Percentiles rank a stretch among this genome's conserved stretches.
Evolutionary conservation across 352 stramenopile genomes (phyloP).

Genomic region (Phytophthora crassamura): DNA sequence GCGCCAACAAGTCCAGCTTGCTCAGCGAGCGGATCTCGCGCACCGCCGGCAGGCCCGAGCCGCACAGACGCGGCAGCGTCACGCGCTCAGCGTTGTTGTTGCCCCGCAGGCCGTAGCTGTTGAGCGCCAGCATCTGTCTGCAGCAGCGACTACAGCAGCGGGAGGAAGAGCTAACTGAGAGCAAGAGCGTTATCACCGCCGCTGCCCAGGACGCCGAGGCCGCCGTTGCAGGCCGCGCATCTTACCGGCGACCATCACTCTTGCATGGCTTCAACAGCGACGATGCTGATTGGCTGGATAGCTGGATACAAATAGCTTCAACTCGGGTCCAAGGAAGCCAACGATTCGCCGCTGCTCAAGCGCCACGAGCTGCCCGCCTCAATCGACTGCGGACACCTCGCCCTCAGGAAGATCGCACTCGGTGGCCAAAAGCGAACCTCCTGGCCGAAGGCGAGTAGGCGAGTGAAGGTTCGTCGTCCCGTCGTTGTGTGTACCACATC

Average conservation of each 20-base stretch:
- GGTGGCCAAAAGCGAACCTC: too few relatives aligned
- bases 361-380: too few relatives aligned
- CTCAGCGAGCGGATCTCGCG: slow-evolving; percentile 50
- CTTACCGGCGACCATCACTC: too few relatives aligned
- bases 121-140: slow-evolving; percentile 49
- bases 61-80: slow-evolving; percentile 50
- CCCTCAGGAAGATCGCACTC: too few relatives aligned
- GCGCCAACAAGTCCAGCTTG: slow-evolving; percentile 58
- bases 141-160: background rate
- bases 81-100: slow-evolving; percentile 29
- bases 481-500: slow-evolving; percentile 7
- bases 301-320: background rate
- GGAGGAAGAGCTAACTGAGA: too few relatives aligned
- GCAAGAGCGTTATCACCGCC: background rate
- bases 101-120: slow-evolving; percentile 50
- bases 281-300: background rate
- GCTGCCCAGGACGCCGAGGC: too few relatives aligned
- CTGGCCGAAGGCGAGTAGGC: too few relatives aligned
- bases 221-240: too few relatives aligned
- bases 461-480: slow-evolving; percentile 6
- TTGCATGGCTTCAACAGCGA: background rate
- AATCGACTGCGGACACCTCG: too few relatives aligned
- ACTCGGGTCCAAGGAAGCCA: too few relatives aligned
- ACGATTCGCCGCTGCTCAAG: too few relatives aligned
- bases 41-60: slow-evolving; percentile 33